Evolutionary conservation across 352 stramenopile genomes (phyloP).

Genomic region (Globisporangium rhizosaccharum): DNA sequence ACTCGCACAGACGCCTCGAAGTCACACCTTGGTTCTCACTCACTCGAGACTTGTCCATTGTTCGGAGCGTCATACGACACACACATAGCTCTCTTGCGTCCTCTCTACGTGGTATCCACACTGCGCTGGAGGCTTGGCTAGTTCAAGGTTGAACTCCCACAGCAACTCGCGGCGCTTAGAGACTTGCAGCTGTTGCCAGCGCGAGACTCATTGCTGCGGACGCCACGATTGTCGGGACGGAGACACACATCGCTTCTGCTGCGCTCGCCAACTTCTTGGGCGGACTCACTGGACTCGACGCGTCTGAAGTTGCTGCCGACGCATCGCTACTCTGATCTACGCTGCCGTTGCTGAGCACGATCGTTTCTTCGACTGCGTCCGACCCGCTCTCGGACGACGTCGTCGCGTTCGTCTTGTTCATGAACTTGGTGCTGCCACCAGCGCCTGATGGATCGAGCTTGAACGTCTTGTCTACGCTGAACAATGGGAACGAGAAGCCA

Average conservation of each 20-base stretch:
- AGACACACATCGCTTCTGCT: background rate
- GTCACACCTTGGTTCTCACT: no score
- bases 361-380: background rate
- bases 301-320: background rate
- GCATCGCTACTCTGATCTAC: slow-evolving; percentile 1
- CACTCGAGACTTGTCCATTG: no score
- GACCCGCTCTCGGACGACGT: slow-evolving; percentile 5
- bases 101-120: no score
- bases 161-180: background rate
- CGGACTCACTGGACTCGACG: background rate
- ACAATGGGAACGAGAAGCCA: slow-evolving; percentile 38
- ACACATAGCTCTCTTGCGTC: no score
- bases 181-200: background rate
- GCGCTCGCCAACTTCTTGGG: slow-evolving; percentile 1
- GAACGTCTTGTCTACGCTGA: slow-evolving; percentile 25
- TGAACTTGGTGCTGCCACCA: slow-evolving; percentile 3
- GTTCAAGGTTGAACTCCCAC: no score
- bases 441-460: slow-evolving; percentile 10
- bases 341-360: slow-evolving; percentile 4
- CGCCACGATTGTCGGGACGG: background rate
- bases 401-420: slow-evolving; percentile 7
- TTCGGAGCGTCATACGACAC: no score
- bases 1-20: no score
- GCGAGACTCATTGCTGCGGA: background rate
- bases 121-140: no score